These are phyloP conservation scores for Pseudoturritis turrita DNA, from an alignment of 345 rosid genomes.

Conservation along the genomic window DNA sequence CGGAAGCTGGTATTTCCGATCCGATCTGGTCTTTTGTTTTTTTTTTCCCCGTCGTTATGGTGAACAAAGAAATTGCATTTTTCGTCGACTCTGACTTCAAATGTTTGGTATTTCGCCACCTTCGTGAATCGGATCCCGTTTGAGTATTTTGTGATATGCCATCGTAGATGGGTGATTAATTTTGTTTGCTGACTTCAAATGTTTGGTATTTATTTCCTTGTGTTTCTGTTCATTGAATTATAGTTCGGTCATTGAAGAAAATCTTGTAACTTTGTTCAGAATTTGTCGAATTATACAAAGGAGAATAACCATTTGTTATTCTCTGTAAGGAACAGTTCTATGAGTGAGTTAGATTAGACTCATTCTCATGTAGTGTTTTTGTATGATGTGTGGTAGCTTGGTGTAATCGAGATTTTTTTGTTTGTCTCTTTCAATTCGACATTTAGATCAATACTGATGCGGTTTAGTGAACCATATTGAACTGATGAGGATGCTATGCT, in stretches of 20 bases:
- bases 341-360: background rate
- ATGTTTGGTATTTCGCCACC: background rate
- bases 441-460: background rate
- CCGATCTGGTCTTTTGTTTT: slow-evolving; percentile 34
- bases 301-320: background rate
- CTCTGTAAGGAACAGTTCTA: background rate
- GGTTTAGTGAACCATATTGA: background rate
- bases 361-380: background rate
- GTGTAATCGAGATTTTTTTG: background rate
- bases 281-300: background rate
- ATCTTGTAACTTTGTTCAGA: background rate
- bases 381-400: background rate
- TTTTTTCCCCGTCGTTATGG: background rate
- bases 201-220: background rate
- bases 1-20: slow-evolving; percentile 62
- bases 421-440: background rate
- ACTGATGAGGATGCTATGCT: background rate
- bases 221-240: background rate
- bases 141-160: background rate
- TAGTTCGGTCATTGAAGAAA: background rate
- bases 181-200: background rate
- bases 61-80: background rate
- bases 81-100: background rate
- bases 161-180: background rate
- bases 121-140: slow-evolving; percentile 20